Evolutionary conservation across 352 stramenopile species (phyloP), one percentile per base, ranked within the genome.

Genomic region (Pythium aquatile): DNA sequence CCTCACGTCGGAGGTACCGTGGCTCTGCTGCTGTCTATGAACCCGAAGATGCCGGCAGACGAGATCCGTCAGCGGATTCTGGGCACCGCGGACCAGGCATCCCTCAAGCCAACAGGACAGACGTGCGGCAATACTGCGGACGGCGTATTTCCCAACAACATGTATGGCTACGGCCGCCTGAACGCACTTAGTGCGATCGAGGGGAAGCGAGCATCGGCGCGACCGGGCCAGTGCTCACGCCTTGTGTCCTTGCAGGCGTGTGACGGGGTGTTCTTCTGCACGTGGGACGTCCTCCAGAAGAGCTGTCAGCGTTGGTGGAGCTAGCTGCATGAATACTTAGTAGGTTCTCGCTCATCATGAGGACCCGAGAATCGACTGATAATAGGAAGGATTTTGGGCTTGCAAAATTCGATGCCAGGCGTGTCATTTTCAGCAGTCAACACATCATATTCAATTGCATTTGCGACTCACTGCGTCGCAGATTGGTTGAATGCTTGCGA

Each of bases 91-190:
- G 42, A 64, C 32, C 29, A 47, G 32, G 9, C 44, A 10, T 33
- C 29, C 29, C 28, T 55, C 9, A 37, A 17, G 13, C 42, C 61
- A 0, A 51, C 33, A 3, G 28, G 30, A 1, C 33, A 54, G 20
- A 48, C 39, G 24, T 58, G 49, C 24, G 51, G 28, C 14, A 33
- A 40, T 42, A 61, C 49, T 2, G 24, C 10, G 24, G 60, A 66
- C 40, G n/a, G 14, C 3, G 5, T n/a, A 4, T 73, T 35, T 20
- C 69, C 69, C 44, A 76, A 76, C 63, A 74, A 76, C 55, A 52
- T 58, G 26, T 71, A 65, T 35, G 69, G 69, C 28, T 56, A 74
- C 47, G 69, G 69, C 26, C 65, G 66, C 46, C 30, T 73, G n/a
- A 70, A 76, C 54, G 58, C 42, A 7, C 40, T 60, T 9, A 48